A percentile compares a stretch with the other conserved stretches of the same genome.
Evolutionary conservation across 768 basidiomycete species (phyloP).

Genomic region (Pholiota microspora): DNA sequence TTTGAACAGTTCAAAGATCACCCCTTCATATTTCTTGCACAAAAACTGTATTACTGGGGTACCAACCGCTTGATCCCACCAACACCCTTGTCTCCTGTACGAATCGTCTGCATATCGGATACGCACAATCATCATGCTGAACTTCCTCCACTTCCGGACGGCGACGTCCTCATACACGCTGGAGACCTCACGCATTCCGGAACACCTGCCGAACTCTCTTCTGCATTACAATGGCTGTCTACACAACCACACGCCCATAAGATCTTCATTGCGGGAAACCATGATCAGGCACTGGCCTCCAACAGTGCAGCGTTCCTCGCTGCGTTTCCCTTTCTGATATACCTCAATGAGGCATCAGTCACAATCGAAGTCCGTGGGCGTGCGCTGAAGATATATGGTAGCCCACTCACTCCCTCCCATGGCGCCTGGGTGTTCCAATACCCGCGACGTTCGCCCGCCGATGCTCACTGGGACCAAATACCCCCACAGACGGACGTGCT

Average conservation of each 20-base stretch:
- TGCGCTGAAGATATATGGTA: conserved; percentile 33
- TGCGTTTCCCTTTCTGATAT: conserved; percentile 28
- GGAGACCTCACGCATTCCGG: conserved; percentile 39
- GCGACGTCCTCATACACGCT: conserved; percentile 40
- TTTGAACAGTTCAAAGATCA: no score
- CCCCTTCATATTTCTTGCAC: no score
- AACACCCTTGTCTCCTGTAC: no score
- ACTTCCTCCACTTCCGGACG: conserved; percentile 28
- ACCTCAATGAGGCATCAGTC: conserved; percentile 33
- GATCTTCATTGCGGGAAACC: conserved; percentile 43
- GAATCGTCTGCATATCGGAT: conserved; percentile 38
- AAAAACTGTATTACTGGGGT: no score
- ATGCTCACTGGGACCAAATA: conserved; percentile 25
- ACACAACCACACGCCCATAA: conserved; percentile 36
- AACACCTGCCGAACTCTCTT: conserved; percentile 26
- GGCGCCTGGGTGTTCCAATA: conserved; percentile 37
- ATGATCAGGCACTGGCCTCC: conserved; percentile 23
- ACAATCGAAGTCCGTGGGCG: conserved; percentile 28
- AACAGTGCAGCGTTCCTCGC: conserved; percentile 14
- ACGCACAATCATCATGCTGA: conserved; percentile 32
- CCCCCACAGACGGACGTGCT: conserved; percentile 35
- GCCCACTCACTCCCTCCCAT: conserved; percentile 35
- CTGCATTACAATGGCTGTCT: conserved; percentile 27
- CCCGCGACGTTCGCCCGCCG: conserved; percentile 17
- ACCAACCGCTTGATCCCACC: no score